phyloP scores from a whole-genome alignment of 1,139 yeast species.

The Protomyces pachydermus region DNA sequence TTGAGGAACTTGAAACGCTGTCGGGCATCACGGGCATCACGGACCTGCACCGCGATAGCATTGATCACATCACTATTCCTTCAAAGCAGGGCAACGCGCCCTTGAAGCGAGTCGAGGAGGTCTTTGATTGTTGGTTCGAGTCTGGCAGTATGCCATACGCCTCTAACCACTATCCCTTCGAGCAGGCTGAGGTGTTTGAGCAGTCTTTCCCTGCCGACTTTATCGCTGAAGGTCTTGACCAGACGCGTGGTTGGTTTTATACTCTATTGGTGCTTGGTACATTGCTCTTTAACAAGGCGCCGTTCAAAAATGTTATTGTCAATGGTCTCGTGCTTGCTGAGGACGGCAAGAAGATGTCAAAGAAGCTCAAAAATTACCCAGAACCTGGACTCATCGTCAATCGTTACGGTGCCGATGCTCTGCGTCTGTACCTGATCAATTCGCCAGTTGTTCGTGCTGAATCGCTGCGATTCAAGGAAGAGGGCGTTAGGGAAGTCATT shows the following conservation, averaged over 20 bases:
- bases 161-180: constrained; percentile 94
- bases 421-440: constrained; percentile 89
- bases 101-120: constrained; percentile 90
- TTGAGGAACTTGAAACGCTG: constrained; percentile 74
- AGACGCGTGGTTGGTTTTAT: constrained; percentile 99
- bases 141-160: constrained; percentile 99
- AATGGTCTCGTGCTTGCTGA: constrained; percentile 95
- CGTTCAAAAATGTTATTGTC: constrained; percentile 92
- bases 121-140: constrained; percentile 99
- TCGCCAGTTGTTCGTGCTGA: constrained; percentile 97
- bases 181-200: constrained; percentile 62
- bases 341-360: constrained; percentile 99
- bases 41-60: constrained; percentile 88
- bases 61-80: constrained; percentile 89
- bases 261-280: constrained; percentile 94
- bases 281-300: constrained; percentile 85
- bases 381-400: constrained; percentile 79
- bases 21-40: constrained; percentile 76
- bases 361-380: constrained; percentile 95
- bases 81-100: constrained; percentile 85
- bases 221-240: constrained; percentile 97
- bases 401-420: constrained; percentile 95
- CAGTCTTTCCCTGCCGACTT: constrained; percentile 91
- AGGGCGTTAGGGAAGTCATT: constrained; percentile 96
- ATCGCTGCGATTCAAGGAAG: constrained; percentile 93